Percentiles rank a stretch among this genome's conserved stretches.
phyloP scores from a whole-genome alignment of 805 yeast species.

The Wickerhamomyces chambardii region DNA sequence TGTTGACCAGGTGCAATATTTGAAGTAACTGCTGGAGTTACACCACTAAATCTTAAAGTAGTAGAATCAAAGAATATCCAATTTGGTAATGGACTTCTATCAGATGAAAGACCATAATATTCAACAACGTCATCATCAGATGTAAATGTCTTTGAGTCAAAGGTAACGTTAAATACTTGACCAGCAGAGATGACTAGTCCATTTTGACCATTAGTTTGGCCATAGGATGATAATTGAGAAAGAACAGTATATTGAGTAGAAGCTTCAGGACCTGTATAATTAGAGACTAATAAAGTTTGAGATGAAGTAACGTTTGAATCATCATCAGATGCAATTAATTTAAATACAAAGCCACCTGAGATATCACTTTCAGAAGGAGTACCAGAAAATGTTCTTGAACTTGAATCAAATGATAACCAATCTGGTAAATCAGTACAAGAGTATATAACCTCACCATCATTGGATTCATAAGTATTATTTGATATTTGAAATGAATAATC shows the following conservation, averaged over 20 bases:
- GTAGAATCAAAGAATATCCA: constrained; percentile 71
- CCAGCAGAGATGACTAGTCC: constrained; percentile 73
- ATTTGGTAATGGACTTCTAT: constrained; percentile 82
- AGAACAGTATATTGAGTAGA: constrained; percentile 32
- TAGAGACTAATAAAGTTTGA: constrained; percentile 54
- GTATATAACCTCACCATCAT: constrained; percentile 39
- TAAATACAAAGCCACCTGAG: constrained; percentile 37
- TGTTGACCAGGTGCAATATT: constrained; percentile 78
- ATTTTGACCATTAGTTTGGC: constrained; percentile 67
- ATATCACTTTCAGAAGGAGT: constrained; percentile 43
- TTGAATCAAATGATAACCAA: constrained; percentile 72
- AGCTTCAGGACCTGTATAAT: constrained; percentile 43
- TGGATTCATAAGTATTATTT: constrained; percentile 53
- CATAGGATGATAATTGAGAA: constrained; percentile 49
- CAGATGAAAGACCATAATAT: constrained; percentile 74
- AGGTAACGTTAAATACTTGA: constrained; percentile 52
- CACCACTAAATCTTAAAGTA: constrained; percentile 67
- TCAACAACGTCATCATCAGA: constrained; percentile 41
- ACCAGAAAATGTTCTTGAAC: constrained; percentile 58
- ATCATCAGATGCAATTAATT: constrained; percentile 62
- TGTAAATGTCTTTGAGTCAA: constrained; percentile 53
- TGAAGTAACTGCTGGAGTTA: constrained; percentile 82
- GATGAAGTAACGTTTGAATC: constrained; percentile 30
- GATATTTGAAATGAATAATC: constrained; percentile 59
- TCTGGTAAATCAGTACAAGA: constrained; percentile 51